These are phyloP conservation scores for Blastosporella zonata DNA, from an alignment of 1,284 basidiomycete species.

Conservation along the genomic window DNA sequence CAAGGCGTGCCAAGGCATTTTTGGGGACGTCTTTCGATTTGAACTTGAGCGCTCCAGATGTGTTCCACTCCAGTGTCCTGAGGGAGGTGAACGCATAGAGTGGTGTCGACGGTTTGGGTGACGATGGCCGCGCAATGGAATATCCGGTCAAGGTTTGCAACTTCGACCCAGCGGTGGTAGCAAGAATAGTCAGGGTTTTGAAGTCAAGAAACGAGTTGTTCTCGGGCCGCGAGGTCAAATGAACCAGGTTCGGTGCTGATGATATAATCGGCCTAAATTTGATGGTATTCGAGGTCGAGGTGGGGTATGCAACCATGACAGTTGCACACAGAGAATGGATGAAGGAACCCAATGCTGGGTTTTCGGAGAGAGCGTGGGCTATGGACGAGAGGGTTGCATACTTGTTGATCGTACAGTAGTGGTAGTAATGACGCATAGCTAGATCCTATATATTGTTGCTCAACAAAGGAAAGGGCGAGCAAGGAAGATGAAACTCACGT, in stretches of 20 bases:
- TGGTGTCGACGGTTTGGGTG: neutral
- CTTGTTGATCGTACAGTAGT: neutral
- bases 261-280: neutral
- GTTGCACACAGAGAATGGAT: neutral
- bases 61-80: constrained; percentile 8
- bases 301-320: too few species aligned
- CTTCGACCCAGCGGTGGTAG: neutral
- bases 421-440: constrained; percentile 3
- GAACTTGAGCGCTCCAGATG: neutral
- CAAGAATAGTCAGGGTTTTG: neutral
- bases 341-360: neutral
- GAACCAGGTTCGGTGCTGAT: constrained; percentile 3
- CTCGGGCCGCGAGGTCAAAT: neutral
- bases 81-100: constrained; percentile 9
- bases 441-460: neutral
- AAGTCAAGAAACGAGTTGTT: neutral
- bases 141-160: constrained; percentile 5
- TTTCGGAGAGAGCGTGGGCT: neutral
- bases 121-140: neutral
- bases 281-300: neutral
- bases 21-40: neutral
- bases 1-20: neutral
- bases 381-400: fast-evolving
- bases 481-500: neutral
- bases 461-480: neutral